Conservation (phyloP, 495 filamentous ascomycete species). For the Xylaria flabelliformis region DNA sequence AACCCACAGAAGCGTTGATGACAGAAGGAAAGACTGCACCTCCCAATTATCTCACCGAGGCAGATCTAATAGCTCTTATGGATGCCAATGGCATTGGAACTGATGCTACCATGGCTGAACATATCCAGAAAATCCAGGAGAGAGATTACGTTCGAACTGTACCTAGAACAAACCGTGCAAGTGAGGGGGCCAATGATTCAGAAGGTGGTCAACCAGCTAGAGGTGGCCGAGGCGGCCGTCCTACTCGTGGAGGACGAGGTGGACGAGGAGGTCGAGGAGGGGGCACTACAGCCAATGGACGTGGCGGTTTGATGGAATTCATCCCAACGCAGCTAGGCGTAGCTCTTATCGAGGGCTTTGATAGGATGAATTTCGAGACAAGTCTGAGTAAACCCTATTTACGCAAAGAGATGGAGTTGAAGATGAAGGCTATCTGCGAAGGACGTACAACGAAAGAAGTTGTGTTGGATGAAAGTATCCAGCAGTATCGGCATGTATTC, state of each 20-base stretch:
- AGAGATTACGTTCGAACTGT: constrained; percentile 78
- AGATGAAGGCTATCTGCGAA: constrained; percentile 94
- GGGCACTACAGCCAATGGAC: constrained; percentile 41
- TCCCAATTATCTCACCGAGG: constrained; percentile 89
- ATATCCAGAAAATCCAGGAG: constrained; percentile 94
- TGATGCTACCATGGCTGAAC: constrained; percentile 98
- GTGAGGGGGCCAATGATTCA: constrained; percentile 36
- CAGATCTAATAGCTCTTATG: constrained; percentile 97
- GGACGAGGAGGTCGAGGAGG: constrained; percentile 50
- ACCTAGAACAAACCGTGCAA: constrained; percentile 49
- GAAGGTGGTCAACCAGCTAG: constrained; percentile 44
- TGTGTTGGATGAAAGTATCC: constrained; percentile 79
- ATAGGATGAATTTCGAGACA: constrained; percentile 86
- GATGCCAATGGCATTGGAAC: constrained; percentile 98
- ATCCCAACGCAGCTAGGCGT: constrained; percentile 90
- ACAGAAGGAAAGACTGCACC: constrained; percentile 84
- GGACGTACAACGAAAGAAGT: constrained; percentile 75
- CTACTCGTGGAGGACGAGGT: constrained; percentile 56
- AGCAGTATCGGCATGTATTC: constrained; percentile 85
- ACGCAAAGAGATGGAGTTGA: constrained; percentile 94
- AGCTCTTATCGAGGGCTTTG: constrained; percentile 91
- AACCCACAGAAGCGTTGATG: constrained; percentile 88
- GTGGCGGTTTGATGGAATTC: constrained; percentile 75
- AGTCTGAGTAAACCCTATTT: constrained; percentile 96
- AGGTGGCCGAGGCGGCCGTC: constrained; percentile 50